Conservation (phyloP, 352 stramenopile genomes). For the Elongisporangium undulatum region DNA sequence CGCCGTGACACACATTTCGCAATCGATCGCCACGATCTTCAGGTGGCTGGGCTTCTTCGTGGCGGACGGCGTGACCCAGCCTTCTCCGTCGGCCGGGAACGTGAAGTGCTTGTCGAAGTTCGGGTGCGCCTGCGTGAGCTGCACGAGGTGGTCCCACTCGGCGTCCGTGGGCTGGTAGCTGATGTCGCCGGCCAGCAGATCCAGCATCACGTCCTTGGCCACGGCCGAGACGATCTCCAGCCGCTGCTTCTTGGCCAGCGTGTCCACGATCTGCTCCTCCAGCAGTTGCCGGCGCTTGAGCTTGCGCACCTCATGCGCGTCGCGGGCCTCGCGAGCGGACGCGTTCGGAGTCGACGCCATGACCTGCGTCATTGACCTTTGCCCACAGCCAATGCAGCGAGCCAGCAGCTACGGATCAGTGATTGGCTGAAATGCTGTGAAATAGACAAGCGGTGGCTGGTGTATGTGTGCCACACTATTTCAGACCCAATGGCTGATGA, state of each 20-base stretch:
- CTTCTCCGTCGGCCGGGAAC: slow-evolving; percentile 32
- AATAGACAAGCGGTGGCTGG: neutral
- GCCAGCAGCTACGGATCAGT: neutral
- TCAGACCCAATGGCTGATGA: neutral
- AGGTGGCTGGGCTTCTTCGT: slow-evolving; percentile 62
- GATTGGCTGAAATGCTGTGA: slow-evolving; percentile 7
- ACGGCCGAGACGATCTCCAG: slow-evolving; percentile 51
- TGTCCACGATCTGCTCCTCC: slow-evolving; percentile 5
- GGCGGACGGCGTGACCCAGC: slow-evolving; percentile 50
- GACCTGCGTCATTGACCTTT: slow-evolving; percentile 1
- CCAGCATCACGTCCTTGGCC: slow-evolving; percentile 72
- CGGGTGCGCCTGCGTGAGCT: slow-evolving; percentile 52
- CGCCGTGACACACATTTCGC: slow-evolving; percentile 82
- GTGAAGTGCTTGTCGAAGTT: slow-evolving; percentile 56
- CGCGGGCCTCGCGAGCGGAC: neutral
- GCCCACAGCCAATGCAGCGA: neutral
- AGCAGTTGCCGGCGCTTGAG: slow-evolving; percentile 8
- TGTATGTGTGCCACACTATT: neutral
- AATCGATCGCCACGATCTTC: slow-evolving; percentile 78
- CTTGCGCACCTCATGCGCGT: neutral
- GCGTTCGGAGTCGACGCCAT: neutral
- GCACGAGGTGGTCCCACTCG: slow-evolving; percentile 70
- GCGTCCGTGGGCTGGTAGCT: slow-evolving; percentile 47
- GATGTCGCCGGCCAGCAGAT: slow-evolving; percentile 43
- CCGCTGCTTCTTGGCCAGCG: slow-evolving; percentile 54